These are phyloP conservation scores for Mortierella sp. DNA, from an alignment of 371 early-diverging fungal genomes.

Conservation along the genomic window DNA sequence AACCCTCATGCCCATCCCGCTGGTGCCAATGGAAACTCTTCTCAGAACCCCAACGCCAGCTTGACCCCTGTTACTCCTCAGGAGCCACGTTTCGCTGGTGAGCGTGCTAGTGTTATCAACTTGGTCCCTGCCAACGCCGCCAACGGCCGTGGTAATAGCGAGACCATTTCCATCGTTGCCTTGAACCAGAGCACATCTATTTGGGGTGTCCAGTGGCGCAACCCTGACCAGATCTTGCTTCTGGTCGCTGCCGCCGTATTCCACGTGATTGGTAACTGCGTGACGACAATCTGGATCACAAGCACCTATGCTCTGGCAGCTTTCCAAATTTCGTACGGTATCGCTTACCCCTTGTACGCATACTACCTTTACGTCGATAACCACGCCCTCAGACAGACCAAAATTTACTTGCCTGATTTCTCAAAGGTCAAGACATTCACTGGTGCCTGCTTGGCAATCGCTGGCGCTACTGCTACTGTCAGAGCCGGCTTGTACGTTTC, in stretches of 20 bases:
- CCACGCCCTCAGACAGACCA: constrained; percentile 50
- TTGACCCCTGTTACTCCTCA: constrained; percentile 6
- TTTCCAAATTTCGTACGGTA: constrained; percentile 52
- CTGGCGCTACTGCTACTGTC: constrained; percentile 30
- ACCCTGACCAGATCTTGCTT: constrained; percentile 44
- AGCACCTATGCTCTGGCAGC: constrained; percentile 32
- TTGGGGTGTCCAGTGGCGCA: constrained; percentile 53
- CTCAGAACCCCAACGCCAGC: constrained; percentile 1
- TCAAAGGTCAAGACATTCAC: constrained; percentile 30
- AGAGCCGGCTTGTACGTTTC: constrained; percentile 35
- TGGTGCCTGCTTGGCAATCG: constrained; percentile 13
- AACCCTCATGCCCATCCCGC: not conserved
- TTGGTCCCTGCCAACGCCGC: constrained; percentile 1
- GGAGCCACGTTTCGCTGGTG: constrained; percentile 19
- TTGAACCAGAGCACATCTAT: constrained; percentile 28
- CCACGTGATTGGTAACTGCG: constrained; percentile 49
- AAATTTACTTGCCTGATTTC: constrained; percentile 41
- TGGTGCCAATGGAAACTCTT: constrained; percentile 8
- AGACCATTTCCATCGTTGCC: constrained; percentile 11
- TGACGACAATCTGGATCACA: constrained; percentile 43
- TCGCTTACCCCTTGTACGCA: constrained; percentile 46
- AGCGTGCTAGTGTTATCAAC: constrained; percentile 15
- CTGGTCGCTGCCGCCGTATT: constrained; percentile 32
- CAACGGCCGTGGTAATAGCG: constrained; percentile 2
- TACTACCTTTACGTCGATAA: constrained; percentile 56